These are phyloP conservation scores for Trichophaea hybrida DNA, from an alignment of 2,329 filamentous ascomycete species.

Conservation along the genomic window DNA sequence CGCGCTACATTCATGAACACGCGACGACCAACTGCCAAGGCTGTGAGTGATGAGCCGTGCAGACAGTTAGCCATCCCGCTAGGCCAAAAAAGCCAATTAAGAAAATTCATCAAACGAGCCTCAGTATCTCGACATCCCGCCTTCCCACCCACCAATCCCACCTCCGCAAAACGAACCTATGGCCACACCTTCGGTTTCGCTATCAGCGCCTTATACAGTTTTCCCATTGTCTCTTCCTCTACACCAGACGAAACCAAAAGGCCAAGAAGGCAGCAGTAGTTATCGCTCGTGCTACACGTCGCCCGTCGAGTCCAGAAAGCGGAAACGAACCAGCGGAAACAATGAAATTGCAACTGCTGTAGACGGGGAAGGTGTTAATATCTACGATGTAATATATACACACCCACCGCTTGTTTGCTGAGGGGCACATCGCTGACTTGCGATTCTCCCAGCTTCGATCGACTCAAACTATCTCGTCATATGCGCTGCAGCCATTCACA, in stretches of 20 bases:
- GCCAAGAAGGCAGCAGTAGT: constrained; percentile 10
- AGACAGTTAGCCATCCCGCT: neutral
- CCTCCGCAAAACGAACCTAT: neutral
- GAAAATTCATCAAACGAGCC: neutral
- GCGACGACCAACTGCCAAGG: no score
- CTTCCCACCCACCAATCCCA: neutral
- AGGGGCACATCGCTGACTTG: neutral
- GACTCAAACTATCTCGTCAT: constrained; percentile 20
- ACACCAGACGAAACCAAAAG: constrained; percentile 16
- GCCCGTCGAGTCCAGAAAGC: constrained; percentile 20
- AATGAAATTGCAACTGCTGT: constrained; percentile 20
- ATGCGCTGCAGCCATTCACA: constrained; percentile 20
- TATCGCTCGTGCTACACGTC: constrained; percentile 20
- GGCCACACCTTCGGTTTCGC: constrained; percentile 11
- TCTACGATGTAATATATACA: constrained; percentile 21
- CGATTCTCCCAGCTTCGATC: constrained; percentile 12
- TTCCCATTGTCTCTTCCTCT: constrained; percentile 22
- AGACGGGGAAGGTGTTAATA: constrained; percentile 24
- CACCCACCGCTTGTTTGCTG: neutral
- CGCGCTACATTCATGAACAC: no score
- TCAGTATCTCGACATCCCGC: neutral
- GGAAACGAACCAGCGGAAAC: constrained; percentile 10
- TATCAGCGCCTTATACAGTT: constrained; percentile 22
- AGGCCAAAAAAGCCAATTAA: neutral
- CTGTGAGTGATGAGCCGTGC: neutral